Evolutionary conservation across 805 yeast species (phyloP), one percentile per base, ranked within the genome.

Genomic region (Lipomyces spencermartinsiae): DNA sequence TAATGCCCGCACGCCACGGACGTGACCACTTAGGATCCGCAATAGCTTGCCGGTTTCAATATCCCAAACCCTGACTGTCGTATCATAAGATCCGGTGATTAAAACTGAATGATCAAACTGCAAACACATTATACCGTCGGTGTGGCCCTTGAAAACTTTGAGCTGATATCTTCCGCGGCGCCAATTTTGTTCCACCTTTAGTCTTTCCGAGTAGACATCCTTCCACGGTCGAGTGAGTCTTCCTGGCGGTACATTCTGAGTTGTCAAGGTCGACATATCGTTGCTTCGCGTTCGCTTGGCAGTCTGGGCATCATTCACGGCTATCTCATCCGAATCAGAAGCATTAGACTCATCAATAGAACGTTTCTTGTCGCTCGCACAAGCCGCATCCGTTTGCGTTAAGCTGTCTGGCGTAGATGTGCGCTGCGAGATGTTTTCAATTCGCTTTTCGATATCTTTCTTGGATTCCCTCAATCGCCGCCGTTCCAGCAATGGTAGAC

Each of bases 161-260:
- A 88, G 79, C 35, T 81, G 81, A 78, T 87, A 91, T 22, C 83
- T 80, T 10, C 97, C 98, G 71, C 89, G 88, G 69, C 99, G 83
- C 99, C 99, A 95, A 79, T 95, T 94, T 73, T 91, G 87, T 78
- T 95, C 99, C 68, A 95, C 93, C 78, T 87, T 89, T 79, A 85
- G 94, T 49, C 99, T 83, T 79, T 95, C 99, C 58, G 92, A 85
- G 78, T 95, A 94, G 31, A 94, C 97, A 6, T 91, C 90, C 75
- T 95, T 94, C 99, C 99, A 94, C 2, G 98, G 97, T 72, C 97
- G 84, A 59, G 89, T 87, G 73, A 58, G 58, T 29, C 71, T 55
- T 4, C 68, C 71, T 1, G 64, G 57, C 1, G 69, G 69, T 46
- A 66, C 69, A 33, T 66, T 63, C 59, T 62, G 69, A n/a, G 66